Evolutionary conservation across 768 basidiomycete species (phyloP), one percentile per base, ranked within the genome.

Genomic region (Russula ochroleuca): DNA sequence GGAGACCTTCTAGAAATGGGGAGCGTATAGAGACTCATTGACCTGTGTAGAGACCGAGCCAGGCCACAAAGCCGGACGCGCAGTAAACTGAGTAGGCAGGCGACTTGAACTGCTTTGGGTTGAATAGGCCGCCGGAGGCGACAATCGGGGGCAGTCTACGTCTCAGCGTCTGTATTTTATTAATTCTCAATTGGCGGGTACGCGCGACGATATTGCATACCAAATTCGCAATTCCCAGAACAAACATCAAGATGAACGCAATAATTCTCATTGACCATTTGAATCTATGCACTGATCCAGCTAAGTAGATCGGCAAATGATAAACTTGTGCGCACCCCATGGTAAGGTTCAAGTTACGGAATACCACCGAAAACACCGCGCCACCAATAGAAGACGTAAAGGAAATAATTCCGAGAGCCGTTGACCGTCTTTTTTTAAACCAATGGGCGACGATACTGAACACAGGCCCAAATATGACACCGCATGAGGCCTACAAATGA

Each of bases 191-290:
- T 15, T 5, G 4, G n/a, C 19, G 43, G 5, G 14, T 23, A 48
- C 23, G 7, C 25, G 41, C 48, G 31, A n/a, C 40, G 21, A 13
- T 2, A 48, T 25, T 31, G 45, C 67, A 14, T 50, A 82, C 80
- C 52, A 89, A 61, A 71, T 86, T 88, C 15, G 82, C 78, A 15
- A 81, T 70, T 1, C 79, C 79, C 4, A 90, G 76, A 1, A 79
- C 70, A 19, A 78, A 65, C 1, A 87, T 64, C 0, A 89, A 72
- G 9, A 89, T 81, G 65, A 90, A 84, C 1, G 83, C 89, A 48
- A 90, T 73, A 35, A 86, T 81, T 14, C 90, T 79, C 79, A 88
- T 83, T 0, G 89, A 87, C 90, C 89, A 92, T 65, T 77, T 76
- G 72, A 91, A 92, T n/a, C 88, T 90, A 47, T 17, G 53, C 7